phyloP scores from a whole-genome alignment of 139 green algal species.

The Chlorella vulgaris region DNA sequence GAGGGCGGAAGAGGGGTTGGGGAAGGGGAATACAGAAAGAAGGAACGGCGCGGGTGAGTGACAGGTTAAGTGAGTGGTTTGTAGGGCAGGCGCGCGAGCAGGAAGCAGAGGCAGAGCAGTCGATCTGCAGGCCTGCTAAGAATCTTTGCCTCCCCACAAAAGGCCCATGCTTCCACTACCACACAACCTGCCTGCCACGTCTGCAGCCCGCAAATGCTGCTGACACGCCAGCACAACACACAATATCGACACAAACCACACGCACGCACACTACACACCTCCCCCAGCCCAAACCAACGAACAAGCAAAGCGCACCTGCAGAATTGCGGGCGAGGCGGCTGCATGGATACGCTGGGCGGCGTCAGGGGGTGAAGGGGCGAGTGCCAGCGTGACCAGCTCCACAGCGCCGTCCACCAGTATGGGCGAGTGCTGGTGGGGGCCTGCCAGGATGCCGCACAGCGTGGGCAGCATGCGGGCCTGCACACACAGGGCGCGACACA shows the following conservation, averaged over 20 bases:
- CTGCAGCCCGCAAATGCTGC: too few relatives aligned
- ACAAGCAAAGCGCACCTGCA: slow-evolving; percentile 12
- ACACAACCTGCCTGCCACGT: too few relatives aligned
- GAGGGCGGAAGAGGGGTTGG: background rate
- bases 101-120: too few relatives aligned
- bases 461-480: slow-evolving; percentile 52
- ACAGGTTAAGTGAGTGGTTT: background rate
- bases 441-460: slow-evolving; percentile 50
- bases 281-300: background rate
- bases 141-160: too few relatives aligned
- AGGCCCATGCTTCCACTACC: too few relatives aligned
- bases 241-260: background rate
- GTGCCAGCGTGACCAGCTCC: slow-evolving; percentile 65
- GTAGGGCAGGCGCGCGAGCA: too few relatives aligned
- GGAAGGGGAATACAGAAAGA: background rate
- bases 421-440: slow-evolving; percentile 28
- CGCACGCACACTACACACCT: background rate
- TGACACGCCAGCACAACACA: too few relatives aligned
- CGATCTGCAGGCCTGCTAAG: too few relatives aligned
- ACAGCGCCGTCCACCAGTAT: slow-evolving; percentile 65
- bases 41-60: too few relatives aligned
- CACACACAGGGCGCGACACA: background rate
- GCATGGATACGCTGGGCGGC: slow-evolving; percentile 47
- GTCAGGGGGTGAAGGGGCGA: slow-evolving; percentile 37
- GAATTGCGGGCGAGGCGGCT: slow-evolving; percentile 34